phyloP scores from a whole-genome alignment of 208 protist species.

The Porcisia hertigi region DNA sequence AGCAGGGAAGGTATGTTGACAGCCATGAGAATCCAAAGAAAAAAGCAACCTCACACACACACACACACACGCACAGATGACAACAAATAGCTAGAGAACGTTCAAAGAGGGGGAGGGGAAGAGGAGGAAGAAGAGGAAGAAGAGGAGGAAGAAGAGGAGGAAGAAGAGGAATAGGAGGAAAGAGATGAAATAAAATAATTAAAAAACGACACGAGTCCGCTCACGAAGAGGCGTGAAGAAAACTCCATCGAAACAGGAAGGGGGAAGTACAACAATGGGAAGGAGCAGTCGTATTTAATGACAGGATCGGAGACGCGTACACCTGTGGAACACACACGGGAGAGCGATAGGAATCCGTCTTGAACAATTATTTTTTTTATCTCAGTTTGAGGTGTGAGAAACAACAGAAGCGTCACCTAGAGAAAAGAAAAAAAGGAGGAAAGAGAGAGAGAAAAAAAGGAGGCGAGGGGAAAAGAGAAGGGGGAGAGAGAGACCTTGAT shows the following conservation, averaged over 20 bases:
- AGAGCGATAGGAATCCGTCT: too few relatives aligned
- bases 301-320: too few relatives aligned
- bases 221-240: too few relatives aligned
- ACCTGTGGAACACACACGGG: too few relatives aligned
- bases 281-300: not conserved
- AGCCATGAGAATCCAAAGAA: too few relatives aligned
- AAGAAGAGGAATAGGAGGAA: not conserved
- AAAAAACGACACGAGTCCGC: too few relatives aligned
- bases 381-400: too few relatives aligned
- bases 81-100: not conserved
- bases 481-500: not conserved
- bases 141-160: not conserved
- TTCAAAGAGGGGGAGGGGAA: not conserved
- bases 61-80: not conserved
- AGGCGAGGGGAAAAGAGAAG: slow-evolving; percentile 4
- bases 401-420: not conserved
- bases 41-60: not conserved
- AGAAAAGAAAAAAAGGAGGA: slow-evolving; percentile 8
- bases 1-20: too few relatives aligned
- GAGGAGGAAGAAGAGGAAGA: not conserved
- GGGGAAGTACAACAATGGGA: not conserved
- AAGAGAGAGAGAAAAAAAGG: slow-evolving; percentile 9
- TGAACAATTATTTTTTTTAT: too few relatives aligned
- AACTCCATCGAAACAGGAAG: not conserved
- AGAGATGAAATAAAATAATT: too few relatives aligned